Conservation (phyloP, 305 asterid genomes). For the Fraxinus paxiana region DNA sequence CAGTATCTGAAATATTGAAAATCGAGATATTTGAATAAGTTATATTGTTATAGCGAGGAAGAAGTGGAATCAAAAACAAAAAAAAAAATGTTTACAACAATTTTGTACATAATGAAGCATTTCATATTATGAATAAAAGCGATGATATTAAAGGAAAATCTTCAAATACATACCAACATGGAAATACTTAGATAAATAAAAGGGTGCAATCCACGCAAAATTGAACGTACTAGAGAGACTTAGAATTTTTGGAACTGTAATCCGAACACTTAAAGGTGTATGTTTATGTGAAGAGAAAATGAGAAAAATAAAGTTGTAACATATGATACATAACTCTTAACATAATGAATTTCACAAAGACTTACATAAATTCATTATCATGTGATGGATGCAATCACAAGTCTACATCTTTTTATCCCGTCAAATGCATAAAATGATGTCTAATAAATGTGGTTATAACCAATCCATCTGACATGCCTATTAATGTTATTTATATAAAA, state of each 20-base stretch:
- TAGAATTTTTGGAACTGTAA: no score
- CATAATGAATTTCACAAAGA: no score
- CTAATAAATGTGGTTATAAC: neutral
- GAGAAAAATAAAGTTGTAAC: neutral
- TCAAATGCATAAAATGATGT: neutral
- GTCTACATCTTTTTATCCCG: neutral
- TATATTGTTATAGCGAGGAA: neutral
- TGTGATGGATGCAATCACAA: neutral
- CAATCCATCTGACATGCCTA: neutral
- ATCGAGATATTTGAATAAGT: neutral
- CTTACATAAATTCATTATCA: no score
- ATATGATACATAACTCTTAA: neutral
- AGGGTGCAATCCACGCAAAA: neutral
- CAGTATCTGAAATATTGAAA: neutral
- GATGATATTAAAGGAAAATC: no score
- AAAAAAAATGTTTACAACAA: neutral
- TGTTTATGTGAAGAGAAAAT: neutral
- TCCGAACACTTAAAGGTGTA: neutral
- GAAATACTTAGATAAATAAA: neutral
- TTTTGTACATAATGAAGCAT: neutral
- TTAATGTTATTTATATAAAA: no score
- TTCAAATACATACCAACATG: neutral
- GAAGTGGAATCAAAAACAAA: no score
- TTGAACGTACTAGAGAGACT: neutral
- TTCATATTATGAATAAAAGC: neutral